These are phyloP conservation scores for Apostasia shenzhenica DNA, from an alignment of 106 monocot species.

Conservation along the genomic window DNA sequence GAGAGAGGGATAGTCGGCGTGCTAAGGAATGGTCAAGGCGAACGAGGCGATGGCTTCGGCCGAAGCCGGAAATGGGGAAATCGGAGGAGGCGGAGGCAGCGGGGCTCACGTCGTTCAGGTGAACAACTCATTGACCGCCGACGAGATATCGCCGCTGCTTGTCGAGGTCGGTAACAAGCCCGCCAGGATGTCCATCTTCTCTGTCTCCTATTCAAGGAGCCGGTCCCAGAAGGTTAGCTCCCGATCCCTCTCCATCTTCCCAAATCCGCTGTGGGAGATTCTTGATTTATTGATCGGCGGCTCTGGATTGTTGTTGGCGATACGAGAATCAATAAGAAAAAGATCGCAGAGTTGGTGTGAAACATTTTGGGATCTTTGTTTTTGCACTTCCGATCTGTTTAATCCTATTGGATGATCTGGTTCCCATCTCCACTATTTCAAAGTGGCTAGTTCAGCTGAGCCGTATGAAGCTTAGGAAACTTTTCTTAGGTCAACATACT, in stretches of 20 bases:
- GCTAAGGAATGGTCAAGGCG: not conserved
- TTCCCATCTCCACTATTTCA: no score
- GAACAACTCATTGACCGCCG: not conserved
- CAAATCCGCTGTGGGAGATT: not conserved
- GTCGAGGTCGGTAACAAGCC: not conserved
- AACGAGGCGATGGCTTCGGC: conserved; percentile 4
- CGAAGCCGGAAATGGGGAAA: conserved; percentile 8
- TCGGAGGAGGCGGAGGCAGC: not conserved
- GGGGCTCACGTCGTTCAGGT: conserved; percentile 18
- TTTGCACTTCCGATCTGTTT: no score
- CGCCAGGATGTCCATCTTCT: conserved; percentile 23
- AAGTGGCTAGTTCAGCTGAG: no score
- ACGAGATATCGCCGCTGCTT: conserved; percentile 30
- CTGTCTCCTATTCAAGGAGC: conserved; percentile 16
- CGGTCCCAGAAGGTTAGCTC: conserved; percentile 2
- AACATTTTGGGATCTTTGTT: no score
- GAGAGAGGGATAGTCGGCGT: not conserved
- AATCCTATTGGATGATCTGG: no score
- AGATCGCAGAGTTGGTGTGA: not conserved
- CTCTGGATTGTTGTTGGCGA: not conserved
- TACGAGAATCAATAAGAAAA: not conserved
- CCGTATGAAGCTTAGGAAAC: no score
- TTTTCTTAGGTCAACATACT: no score
- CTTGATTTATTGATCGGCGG: not conserved
- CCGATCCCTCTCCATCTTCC: not conserved